phyloP scores from a whole-genome alignment of 164 flowering plant species.

The Sedum album region DNA sequence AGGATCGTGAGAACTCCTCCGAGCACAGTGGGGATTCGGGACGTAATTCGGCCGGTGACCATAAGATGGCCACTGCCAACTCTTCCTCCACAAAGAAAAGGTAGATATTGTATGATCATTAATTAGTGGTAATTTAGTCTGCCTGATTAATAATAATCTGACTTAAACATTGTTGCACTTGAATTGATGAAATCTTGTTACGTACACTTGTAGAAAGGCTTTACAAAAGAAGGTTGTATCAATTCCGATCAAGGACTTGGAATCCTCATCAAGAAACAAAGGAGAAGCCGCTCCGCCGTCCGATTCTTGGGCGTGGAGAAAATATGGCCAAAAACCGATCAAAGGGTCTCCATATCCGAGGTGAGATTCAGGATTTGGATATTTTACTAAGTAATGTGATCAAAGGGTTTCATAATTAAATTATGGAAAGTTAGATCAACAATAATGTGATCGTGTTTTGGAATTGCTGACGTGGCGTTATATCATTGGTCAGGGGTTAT shows the following conservation, averaged over 20 bases:
- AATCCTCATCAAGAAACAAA: constrained; percentile 43
- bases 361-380: constrained; percentile 16
- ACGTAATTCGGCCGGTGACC: not conserved
- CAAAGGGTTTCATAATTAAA: not conserved
- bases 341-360: constrained; percentile 91
- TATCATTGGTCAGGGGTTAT: constrained; percentile 47
- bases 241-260: constrained; percentile 59
- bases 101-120: not conserved
- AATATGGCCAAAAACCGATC: constrained; percentile 95
- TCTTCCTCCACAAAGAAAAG: not conserved
- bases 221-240: constrained; percentile 63
- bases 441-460: not conserved
- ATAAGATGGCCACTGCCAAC: not conserved
- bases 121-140: not conserved
- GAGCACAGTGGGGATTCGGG: not conserved
- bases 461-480: not conserved
- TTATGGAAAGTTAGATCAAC: constrained; percentile 1
- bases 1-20: not conserved
- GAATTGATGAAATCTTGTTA: constrained; percentile 3
- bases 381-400: not conserved
- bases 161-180: not conserved
- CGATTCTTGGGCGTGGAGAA: constrained; percentile 91
- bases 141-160: not conserved
- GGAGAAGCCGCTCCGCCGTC: constrained; percentile 68
- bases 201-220: constrained; percentile 41